phyloP scores from a whole-genome alignment of 2,329 filamentous ascomycete species.

The Sclerotinia minor region DNA sequence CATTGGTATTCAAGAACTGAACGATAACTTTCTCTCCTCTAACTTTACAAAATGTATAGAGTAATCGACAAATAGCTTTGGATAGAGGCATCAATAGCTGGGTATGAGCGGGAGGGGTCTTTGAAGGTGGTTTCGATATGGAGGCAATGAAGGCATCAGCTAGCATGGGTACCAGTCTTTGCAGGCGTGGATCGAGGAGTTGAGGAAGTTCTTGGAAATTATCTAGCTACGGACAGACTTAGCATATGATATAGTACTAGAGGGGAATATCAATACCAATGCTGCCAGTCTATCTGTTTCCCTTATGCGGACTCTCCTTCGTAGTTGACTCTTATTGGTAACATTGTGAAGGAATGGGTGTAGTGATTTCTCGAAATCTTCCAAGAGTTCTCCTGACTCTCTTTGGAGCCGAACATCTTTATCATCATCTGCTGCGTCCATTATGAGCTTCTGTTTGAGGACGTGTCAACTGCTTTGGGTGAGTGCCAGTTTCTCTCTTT shows the following conservation, averaged over 20 bases:
- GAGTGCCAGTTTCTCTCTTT: not conserved
- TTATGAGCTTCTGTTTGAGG: slow-evolving; percentile 37
- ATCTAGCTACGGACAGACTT: slow-evolving; percentile 56
- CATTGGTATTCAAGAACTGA: slow-evolving; percentile 87
- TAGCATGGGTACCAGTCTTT: slow-evolving; percentile 70
- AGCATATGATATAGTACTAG: slow-evolving; percentile 12
- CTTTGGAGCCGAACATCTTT: slow-evolving; percentile 63
- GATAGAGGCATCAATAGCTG: slow-evolving; percentile 41
- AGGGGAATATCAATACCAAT: slow-evolving; percentile 43
- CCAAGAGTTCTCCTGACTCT: slow-evolving; percentile 58
- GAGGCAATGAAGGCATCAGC: slow-evolving; percentile 74
- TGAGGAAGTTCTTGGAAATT: slow-evolving; percentile 95
- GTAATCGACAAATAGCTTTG: slow-evolving; percentile 70
- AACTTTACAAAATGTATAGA: slow-evolving; percentile 94
- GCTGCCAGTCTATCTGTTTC: slow-evolving; percentile 53
- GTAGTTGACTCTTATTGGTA: slow-evolving; percentile 49
- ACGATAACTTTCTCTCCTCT: slow-evolving; percentile 90
- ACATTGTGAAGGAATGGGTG: slow-evolving; percentile 54
- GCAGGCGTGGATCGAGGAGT: slow-evolving; percentile 81
- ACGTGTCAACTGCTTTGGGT: not conserved
- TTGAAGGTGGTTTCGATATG: slow-evolving; percentile 50
- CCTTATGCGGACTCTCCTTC: slow-evolving; percentile 51
- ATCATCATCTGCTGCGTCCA: slow-evolving; percentile 63
- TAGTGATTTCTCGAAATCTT: slow-evolving; percentile 57
- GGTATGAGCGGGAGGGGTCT: slow-evolving; percentile 36